Base-by-base conservation (phyloP, 2,329 filamentous ascomycete species). In the Aspergillus arachidicola region DNA sequence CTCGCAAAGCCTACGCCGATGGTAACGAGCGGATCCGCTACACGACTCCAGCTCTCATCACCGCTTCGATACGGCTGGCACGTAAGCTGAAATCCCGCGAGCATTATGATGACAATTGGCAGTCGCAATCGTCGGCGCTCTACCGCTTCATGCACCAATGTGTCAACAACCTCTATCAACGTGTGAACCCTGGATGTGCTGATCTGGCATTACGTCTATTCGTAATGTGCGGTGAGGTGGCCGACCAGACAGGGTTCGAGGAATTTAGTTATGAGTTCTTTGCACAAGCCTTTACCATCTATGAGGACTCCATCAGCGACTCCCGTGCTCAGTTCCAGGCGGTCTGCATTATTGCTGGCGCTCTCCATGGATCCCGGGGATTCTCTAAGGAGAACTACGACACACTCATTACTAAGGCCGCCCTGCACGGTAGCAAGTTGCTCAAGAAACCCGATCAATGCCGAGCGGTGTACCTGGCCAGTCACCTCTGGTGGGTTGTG, bases 381-480 rank as follows among this genome's bases (percentile, higher is more conserved):
- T 99, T 99, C 76, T 90, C 92, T 66, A 94, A 94, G 77, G 95
- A 99, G 80, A 99, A 98, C 75, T 99, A 98, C 79, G 96, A 99
- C 77, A 99, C 95, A 0, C 84, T 99, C 38, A 99, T 99, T 75
- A 99, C 95, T 11, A 99, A 99, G 80, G 96, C 93, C 69, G 94
- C 96, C 3, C 86, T 98, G 69, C 96, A 99, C 75, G 94, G 95
- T 21, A 97, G 94, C 81, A 99, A 98, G 78, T 83, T 99, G 68
- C 85, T 99, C 71, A 94, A 97, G 80, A 99, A 99, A 81, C 96
- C 95, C 1, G 95, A 99, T 76, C 95, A 99, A 80, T 99, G 95
- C 77, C 89, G 95, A 28, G 95, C 95, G 0, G 95, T 99, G 12
- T 99, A 98, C 74, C 82, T 99, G 69, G 95, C 95, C 4, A 97